Base-by-base conservation (phyloP, 1,284 basidiomycete species). In the Marasmius tenuissimus region DNA sequence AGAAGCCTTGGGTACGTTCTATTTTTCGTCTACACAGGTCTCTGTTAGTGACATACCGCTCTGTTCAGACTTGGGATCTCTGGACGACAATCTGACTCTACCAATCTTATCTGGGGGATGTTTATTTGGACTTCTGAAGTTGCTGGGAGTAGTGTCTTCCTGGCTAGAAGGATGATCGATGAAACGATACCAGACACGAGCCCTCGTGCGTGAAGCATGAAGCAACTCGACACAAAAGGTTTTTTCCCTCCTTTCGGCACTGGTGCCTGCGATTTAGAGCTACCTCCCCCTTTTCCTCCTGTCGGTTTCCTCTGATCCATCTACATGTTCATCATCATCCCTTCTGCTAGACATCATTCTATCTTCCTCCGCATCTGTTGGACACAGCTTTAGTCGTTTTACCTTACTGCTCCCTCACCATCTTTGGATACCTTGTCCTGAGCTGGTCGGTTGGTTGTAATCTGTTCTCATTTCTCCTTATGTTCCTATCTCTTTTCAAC, bases 31-130 rank as follows among this genome's bases (percentile, higher is more conserved):
- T 60, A 54, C 50, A 65, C 40, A 57, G 69, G 40, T 61, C 68
- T 42, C 58, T 22, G 49, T 27, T 35, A 4, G 5, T 33, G 34
- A 52, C 56, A 54, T n/a, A 49, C 49, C 34, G 34, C 6, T 22
- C 5, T 16, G 10, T 45, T 79, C 73, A 95, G 96, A 98, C 74
- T 80, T 98, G 11, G 94, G 93, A 34, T 87, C 85, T 0, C 71
- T 95, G 39, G 97, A 98, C 71, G 97, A 99, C 73, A 98, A 99
- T 75, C 76, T 98, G 45, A 96, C 94, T 5, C 78, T 99, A 34
- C 97, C 97, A 1, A 90, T 98, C 68, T 85, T 98, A 51, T 91
- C 93, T 18, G 96, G 95, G 0, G 88, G 87, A 1, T 88, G 92
- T 68, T 81, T 97, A 57, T 91, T 91, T 82, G 86, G 82, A 6